Evolutionary conservation across 2,329 filamentous ascomycete genomes (phyloP).

Genomic region (Harringtonia lauricola): DNA sequence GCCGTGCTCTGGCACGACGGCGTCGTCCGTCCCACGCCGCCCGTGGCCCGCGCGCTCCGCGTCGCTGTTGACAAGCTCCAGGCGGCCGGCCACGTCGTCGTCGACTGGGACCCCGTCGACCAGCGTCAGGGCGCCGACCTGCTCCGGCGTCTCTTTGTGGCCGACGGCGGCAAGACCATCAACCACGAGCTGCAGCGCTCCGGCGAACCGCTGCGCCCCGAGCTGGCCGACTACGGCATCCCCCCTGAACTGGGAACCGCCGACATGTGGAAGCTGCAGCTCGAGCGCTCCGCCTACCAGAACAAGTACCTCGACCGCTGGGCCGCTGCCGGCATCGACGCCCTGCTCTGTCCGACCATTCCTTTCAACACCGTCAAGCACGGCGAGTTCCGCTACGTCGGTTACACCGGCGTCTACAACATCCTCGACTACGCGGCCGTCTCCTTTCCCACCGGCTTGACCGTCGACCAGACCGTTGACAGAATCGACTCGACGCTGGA

Average conservation of each 20-base stretch:
- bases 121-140: slow-evolving; percentile 26
- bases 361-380: slow-evolving; percentile 31
- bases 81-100: slow-evolving; percentile 35
- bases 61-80: slow-evolving; percentile 31
- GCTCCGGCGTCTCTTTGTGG: slow-evolving; percentile 34
- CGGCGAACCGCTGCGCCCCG: slow-evolving; percentile 30
- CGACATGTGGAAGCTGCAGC: slow-evolving; percentile 37
- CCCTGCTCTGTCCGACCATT: slow-evolving; percentile 47
- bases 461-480: slow-evolving; percentile 29
- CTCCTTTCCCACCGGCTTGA: slow-evolving; percentile 32
- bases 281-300: slow-evolving; percentile 32
- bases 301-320: slow-evolving; percentile 34
- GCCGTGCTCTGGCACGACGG: slow-evolving; percentile 56
- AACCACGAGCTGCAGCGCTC: slow-evolving; percentile 10
- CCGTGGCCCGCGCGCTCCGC: slow-evolving; percentile 44
- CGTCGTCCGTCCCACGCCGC: slow-evolving; percentile 54
- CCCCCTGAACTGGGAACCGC: slow-evolving; percentile 27
- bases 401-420: slow-evolving; percentile 38
- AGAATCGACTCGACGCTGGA: slow-evolving; percentile 16
- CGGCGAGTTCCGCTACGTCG: slow-evolving; percentile 29
- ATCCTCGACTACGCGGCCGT: slow-evolving; percentile 36
- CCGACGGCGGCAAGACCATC: slow-evolving; percentile 27
- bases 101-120: slow-evolving; percentile 37
- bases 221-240: slow-evolving; percentile 22
- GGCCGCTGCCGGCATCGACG: slow-evolving; percentile 42